Conservation (phyloP, 73 alveolate species). For the Symbiodinium pilosum region DNA sequence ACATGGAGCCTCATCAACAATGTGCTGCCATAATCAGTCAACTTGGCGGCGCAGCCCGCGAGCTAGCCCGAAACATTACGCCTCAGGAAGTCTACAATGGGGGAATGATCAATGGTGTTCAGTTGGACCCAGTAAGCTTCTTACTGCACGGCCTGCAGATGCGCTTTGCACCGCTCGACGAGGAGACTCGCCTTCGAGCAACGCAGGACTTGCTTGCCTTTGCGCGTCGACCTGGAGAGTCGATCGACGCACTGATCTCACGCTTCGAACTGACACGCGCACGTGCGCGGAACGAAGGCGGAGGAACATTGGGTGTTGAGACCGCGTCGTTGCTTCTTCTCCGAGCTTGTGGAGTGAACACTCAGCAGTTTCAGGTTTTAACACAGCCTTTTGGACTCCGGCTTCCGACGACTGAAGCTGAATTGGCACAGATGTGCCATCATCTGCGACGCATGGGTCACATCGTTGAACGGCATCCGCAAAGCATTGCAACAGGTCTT, state of each 20-base stretch:
- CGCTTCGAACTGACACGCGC: neutral
- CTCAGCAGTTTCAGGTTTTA: conserved; percentile 5
- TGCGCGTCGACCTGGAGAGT: neutral
- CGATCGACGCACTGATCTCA: neutral
- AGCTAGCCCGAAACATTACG: neutral
- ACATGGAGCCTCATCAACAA: neutral
- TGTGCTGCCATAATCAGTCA: conserved; percentile 25
- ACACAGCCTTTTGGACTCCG: conserved; percentile 9
- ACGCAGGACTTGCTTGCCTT: conserved; percentile 28
- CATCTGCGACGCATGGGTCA: neutral
- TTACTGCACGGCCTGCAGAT: neutral
- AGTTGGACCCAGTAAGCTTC: neutral
- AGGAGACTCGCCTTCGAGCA: conserved; percentile 32
- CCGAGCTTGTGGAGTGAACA: neutral
- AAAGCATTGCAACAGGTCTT: neutral
- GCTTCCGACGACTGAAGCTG: neutral
- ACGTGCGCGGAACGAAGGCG: neutral
- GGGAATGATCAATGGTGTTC: neutral
- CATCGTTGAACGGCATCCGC: conserved; percentile 12
- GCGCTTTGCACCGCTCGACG: conserved; percentile 28
- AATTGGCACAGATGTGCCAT: neutral
- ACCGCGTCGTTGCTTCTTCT: neutral
- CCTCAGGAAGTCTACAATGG: neutral
- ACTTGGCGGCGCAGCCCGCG: conserved; percentile 17
- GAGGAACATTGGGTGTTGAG: neutral